Percentiles rank a stretch among this genome's conserved stretches.
These are phyloP conservation scores for Colletotrichum sp. DNA, from an alignment of 2,329 filamentous ascomycete genomes.

Conservation along the genomic window DNA sequence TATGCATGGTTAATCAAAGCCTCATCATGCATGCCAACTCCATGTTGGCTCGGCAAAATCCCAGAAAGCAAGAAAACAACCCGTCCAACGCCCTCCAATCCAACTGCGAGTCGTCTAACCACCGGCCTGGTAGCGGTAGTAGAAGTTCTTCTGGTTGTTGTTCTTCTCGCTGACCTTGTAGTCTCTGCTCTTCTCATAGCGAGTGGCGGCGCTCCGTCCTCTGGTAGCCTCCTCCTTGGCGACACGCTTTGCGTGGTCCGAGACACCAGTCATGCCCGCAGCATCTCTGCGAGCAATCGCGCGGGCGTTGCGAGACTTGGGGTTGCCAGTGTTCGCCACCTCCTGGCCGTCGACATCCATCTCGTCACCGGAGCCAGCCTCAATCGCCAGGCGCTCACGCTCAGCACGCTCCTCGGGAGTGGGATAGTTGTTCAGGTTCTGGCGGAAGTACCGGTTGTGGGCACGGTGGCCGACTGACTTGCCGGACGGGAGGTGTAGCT, in stretches of 20 bases:
- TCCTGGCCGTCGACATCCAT: conserved; percentile 42
- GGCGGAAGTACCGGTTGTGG: conserved; percentile 85
- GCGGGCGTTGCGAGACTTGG: conserved; percentile 45
- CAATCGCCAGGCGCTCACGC: conserved; percentile 69
- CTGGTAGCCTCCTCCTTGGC: conserved; percentile 72
- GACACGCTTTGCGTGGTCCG: conserved; percentile 75
- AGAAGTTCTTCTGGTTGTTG: conserved; percentile 75
- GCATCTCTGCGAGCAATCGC: conserved; percentile 71
- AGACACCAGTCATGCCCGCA: conserved; percentile 79
- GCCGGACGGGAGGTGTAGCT: conserved; percentile 90
- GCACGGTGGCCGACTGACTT: conserved; percentile 90
- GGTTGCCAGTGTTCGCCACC: conserved; percentile 35
- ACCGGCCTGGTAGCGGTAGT: conserved; percentile 54
- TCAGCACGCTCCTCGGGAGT: conserved; percentile 77
- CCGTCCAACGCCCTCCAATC: background rate
- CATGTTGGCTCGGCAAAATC: background rate
- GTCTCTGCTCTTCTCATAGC: conserved; percentile 66
- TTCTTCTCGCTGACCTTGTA: conserved; percentile 77
- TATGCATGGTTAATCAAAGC: conserved; percentile 8
- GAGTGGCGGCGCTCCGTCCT: conserved; percentile 68
- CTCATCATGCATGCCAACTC: conserved; percentile 14
- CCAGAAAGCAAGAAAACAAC: background rate
- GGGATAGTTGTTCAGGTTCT: conserved; percentile 88
- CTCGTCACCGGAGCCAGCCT: conserved; percentile 36
- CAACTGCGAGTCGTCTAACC: conserved; percentile 36